Conservation (phyloP, 1,284 basidiomycete genomes). For the Coniferiporia sulphurascens region DNA sequence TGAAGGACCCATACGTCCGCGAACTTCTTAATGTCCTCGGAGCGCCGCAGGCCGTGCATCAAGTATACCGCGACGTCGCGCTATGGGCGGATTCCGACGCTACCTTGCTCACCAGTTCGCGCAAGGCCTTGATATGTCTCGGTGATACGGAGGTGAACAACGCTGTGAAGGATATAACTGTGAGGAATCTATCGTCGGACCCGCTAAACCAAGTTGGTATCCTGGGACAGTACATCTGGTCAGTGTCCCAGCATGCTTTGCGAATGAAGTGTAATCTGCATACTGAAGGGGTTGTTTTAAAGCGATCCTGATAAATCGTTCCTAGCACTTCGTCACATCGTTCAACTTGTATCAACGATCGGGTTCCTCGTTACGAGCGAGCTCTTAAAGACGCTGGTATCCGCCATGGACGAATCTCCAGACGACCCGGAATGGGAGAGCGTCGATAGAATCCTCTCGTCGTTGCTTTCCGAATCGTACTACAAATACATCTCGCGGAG, state of each 20-base stretch:
- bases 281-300: background rate
- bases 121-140: background rate
- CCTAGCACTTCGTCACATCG: background rate
- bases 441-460: background rate
- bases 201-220: too few species aligned
- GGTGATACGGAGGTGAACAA: background rate
- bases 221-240: too few species aligned
- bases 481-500: background rate
- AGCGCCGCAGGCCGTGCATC: background rate
- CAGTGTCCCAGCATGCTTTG: too few species aligned
- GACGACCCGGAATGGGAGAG: background rate
- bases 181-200: too few species aligned
- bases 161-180: background rate
- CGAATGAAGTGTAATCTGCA: background rate
- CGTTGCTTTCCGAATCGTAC: background rate
- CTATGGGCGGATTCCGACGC: background rate
- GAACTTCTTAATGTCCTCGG: background rate
- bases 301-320: background rate
- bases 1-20: background rate
- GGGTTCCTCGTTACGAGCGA: background rate
- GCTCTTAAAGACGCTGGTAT: background rate
- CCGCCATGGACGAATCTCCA: background rate
- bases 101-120: background rate
- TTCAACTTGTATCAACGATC: background rate
- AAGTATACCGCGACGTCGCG: background rate